Evolutionary conservation across 2,329 filamentous ascomycete species (phyloP).

Genomic region (Myriosclerotinia curreyana): DNA sequence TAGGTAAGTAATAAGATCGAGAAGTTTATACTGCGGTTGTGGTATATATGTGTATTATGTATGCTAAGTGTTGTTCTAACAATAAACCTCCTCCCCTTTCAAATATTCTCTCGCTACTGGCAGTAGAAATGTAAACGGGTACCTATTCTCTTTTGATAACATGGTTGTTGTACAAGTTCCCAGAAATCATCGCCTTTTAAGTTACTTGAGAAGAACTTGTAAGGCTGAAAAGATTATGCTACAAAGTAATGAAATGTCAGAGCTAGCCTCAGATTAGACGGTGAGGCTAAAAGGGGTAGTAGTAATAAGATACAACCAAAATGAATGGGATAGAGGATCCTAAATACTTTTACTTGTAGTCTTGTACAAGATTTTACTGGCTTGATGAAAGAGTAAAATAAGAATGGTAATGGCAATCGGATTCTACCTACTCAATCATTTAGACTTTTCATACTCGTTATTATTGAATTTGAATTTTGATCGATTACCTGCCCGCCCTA

Average conservation of each 20-base stretch:
- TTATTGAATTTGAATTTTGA: not conserved
- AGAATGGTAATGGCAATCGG: not conserved
- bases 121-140: not conserved
- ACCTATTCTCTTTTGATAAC: not conserved
- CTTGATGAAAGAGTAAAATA: not conserved
- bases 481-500: not conserved
- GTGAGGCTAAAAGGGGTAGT: not conserved
- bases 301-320: not conserved
- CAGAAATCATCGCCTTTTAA: not conserved
- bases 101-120: not conserved
- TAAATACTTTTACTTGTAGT: no score
- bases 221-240: conserved; percentile 23
- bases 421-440: not conserved
- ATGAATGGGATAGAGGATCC: not conserved
- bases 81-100: no score
- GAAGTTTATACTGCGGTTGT: no score
- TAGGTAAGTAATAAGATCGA: no score
- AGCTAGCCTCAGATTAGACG: not conserved
- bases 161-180: not conserved
- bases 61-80: no score
- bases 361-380: not conserved
- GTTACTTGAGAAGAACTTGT: conserved; percentile 19
- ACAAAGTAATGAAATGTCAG: no score
- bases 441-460: not conserved
- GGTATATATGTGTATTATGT: no score